phyloP scores from a whole-genome alignment of 352 stramenopile species.

The Phytophthora melonis region DNA sequence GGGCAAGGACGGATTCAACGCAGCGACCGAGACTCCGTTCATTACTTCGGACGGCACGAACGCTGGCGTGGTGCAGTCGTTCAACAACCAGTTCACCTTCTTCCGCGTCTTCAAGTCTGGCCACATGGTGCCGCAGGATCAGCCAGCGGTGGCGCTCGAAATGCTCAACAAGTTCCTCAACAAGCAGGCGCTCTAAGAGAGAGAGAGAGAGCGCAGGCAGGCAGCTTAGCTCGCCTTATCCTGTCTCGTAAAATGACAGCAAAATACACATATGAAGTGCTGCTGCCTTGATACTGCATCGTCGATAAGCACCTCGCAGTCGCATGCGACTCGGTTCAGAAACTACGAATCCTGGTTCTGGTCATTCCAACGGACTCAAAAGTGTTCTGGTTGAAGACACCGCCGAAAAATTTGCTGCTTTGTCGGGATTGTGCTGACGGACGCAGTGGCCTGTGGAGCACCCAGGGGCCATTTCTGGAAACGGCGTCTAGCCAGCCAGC shows the following conservation, averaged over 20 bases:
- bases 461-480: conserved; percentile 51
- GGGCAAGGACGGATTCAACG: conserved; percentile 89
- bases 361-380: conserved; percentile 22
- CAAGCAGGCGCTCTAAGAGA: conserved; percentile 39
- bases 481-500: neutral
- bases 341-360: conserved; percentile 15
- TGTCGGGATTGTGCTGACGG: conserved; percentile 2
- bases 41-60: conserved; percentile 24
- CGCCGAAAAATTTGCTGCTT: conserved; percentile 5
- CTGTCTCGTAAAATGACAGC: neutral
- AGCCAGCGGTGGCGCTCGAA: conserved; percentile 56
- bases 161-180: conserved; percentile 82
- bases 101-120: conserved; percentile 68
- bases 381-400: conserved; percentile 11
- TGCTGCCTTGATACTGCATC: neutral
- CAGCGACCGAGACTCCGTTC: conserved; percentile 37
- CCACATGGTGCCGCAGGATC: conserved; percentile 72
- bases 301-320: neutral
- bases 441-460: neutral
- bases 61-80: conserved; percentile 46
- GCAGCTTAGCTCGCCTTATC: neutral
- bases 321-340: conserved; percentile 17
- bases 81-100: conserved; percentile 64
- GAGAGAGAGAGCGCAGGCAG: neutral
- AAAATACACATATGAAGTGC: conserved; percentile 9